Evolutionary conservation across 2,329 filamentous ascomycete genomes (phyloP).

Genomic region (Calonectria hawksworthii): DNA sequence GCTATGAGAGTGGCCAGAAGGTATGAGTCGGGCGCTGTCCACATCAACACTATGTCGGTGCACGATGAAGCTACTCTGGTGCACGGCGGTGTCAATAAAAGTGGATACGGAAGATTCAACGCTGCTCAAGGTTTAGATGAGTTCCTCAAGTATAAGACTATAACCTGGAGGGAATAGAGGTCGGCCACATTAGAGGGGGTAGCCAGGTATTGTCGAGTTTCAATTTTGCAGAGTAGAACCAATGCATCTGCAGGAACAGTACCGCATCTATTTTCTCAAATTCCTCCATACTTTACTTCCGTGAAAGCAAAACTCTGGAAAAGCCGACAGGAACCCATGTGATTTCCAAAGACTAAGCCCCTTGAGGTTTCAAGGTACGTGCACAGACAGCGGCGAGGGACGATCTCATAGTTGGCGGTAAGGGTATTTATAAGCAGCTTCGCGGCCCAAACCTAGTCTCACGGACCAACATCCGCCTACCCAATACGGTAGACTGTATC

Average conservation of each 20-base stretch:
- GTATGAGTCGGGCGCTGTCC: conserved; percentile 75
- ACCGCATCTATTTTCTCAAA: background rate
- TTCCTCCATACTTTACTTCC: background rate
- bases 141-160: conserved; percentile 73
- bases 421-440: background rate
- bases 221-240: background rate
- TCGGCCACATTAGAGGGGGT: background rate
- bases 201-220: background rate
- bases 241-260: background rate
- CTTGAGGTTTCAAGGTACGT: background rate
- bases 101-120: conserved; percentile 74
- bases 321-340: background rate
- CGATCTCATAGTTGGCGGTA: background rate
- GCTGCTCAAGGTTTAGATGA: conserved; percentile 65
- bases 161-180: conserved; percentile 61
- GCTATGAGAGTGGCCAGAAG: conserved; percentile 69
- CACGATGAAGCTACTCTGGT: conserved; percentile 74
- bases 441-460: background rate
- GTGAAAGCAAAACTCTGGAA: background rate
- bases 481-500: background rate
- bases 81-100: conserved; percentile 74
- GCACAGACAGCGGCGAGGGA: background rate
- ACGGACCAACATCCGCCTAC: background rate
- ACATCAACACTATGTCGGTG: conserved; percentile 75
- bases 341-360: background rate